Evolutionary conservation across 2,329 filamentous ascomycete genomes (phyloP), one percentile per base, ranked within the genome.

Genomic region (Knoxdaviesia capensis): DNA sequence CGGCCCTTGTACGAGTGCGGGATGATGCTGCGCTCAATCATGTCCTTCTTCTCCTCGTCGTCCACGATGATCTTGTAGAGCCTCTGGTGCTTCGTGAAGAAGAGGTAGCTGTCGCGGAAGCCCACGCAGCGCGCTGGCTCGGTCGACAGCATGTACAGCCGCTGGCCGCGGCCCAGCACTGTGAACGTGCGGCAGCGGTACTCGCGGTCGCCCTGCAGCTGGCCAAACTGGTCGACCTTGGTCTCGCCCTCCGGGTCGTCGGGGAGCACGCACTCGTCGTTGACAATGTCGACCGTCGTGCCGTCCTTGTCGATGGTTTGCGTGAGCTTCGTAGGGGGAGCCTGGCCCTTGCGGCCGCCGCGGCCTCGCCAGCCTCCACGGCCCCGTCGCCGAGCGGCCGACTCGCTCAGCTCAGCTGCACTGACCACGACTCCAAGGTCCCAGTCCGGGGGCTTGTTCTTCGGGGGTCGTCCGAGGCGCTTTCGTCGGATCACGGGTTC

Each of bases 1-100:
- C 90, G 83, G 46, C 90, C 90, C 60, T 96, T 98, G 74, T 98
- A 98, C 31, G 86, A 94, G 64, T 94, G 90, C 1, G 90, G 90
- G 48, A 98, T 94, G 54, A 98, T 80, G 5, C 92, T 82, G 46
- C 90, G 77, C 50, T 92, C 85, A 54, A 98, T 98, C 64, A 98
- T 73, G 59, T 96, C 87, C 46, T 80, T 77, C 65, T 98, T 98
- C 60, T 93, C 88, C n/a, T 90, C 80, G 49, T 98, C 90, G 52
- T 87, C 86, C 44, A 96, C 84, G 52, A 98, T 94, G 53, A 98
- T 94, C 65, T 98, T 98, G 71, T 86, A 90, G 9, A 98, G 78
- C 53, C 86, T 79, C 56, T 83, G 82, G 61, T 98, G 90, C 62
- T 96, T 98, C 48, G 90, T 92, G 67, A 98, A 98, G 69, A 98